Base-by-base conservation (phyloP, 2,329 filamentous ascomycete genomes). In the Sporothrix globosa region DNA sequence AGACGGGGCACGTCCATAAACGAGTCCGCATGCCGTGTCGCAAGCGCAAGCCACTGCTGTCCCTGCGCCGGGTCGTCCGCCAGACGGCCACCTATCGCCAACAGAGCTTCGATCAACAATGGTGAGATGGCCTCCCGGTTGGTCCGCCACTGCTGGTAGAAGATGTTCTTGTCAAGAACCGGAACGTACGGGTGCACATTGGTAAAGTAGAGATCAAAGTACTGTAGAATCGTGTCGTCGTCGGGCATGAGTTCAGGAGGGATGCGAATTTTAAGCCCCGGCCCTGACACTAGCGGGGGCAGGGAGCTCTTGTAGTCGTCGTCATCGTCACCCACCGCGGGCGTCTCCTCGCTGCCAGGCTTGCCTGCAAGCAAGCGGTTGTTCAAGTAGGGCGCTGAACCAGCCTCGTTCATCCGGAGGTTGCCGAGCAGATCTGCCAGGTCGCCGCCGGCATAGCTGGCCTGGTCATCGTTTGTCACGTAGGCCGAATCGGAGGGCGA, bases 131-230 rank as follows among this genome's bases (percentile, higher is more conserved):
- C 88, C n/a, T 91, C 87, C 71, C 92, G 87, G 72, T 93, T 90
- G 19, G 88, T 89, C 70, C 91, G 89, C 95, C 95, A 98, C 81
- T 97, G 93, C 56, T 93, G 90, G 76, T 96, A 97, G 76, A 98
- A 92, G 52, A 90, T 84, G 2, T 86, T 83, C 76, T 92, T 92
- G 81, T 96, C 94, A 68, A 98, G 82, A 3, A 98, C 93, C 0
- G 95, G 95, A 1, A 96, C 90, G 75, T 97, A 98, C 0, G 94
- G 94, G 76, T 98, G 96, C 44, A 97, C 91, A 75, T 97, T 90
- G 46, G 86, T 83, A 79, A 98, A 98, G 78, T 93, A 98, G 56
- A 97, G 91, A 52, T 96, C 89, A 78, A 98, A 97, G 77, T 96
- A 97, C 48, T 91, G 87, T 77, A 93, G 82, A 4, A 90, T 90